Conservation (phyloP, 148 eudicot species). For the Rhododendron simsii region DNA sequence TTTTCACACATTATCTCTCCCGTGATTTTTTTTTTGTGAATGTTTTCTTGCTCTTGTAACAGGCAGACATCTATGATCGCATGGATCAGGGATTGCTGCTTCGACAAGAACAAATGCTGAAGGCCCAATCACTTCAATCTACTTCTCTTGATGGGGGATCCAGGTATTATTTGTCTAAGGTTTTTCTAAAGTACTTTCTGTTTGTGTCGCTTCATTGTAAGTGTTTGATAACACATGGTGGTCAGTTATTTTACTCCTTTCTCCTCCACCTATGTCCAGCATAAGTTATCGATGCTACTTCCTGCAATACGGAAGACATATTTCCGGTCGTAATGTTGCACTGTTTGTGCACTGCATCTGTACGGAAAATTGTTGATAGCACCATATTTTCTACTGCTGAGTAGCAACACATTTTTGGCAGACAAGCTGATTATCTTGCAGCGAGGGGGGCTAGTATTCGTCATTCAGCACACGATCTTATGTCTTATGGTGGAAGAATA, state of each 20-base stretch:
- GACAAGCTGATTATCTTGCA: constrained; percentile 96
- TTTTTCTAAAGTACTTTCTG: constrained; percentile 11
- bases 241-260: neutral
- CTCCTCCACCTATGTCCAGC: neutral
- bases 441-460: constrained; percentile 60
- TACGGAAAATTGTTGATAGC: constrained; percentile 20
- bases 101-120: constrained; percentile 60
- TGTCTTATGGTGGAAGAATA: constrained; percentile 67
- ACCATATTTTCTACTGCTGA: constrained; percentile 46
- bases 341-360: constrained; percentile 14
- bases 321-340: constrained; percentile 14
- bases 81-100: constrained; percentile 61
- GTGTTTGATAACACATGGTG: constrained; percentile 2
- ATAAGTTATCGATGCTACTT: constrained; percentile 11
- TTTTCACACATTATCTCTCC: neutral
- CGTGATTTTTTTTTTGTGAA: neutral
- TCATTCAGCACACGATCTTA: constrained; percentile 66
- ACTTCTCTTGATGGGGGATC: constrained; percentile 65
- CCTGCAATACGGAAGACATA: neutral
- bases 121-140: constrained; percentile 70
- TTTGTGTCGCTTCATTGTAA: constrained; percentile 10
- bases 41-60: constrained; percentile 13
- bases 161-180: constrained; percentile 49
- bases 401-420: constrained; percentile 83
- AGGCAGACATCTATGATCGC: constrained; percentile 81